phyloP scores from a whole-genome alignment of 305 asterid species.

The Lippia alba region DNA sequence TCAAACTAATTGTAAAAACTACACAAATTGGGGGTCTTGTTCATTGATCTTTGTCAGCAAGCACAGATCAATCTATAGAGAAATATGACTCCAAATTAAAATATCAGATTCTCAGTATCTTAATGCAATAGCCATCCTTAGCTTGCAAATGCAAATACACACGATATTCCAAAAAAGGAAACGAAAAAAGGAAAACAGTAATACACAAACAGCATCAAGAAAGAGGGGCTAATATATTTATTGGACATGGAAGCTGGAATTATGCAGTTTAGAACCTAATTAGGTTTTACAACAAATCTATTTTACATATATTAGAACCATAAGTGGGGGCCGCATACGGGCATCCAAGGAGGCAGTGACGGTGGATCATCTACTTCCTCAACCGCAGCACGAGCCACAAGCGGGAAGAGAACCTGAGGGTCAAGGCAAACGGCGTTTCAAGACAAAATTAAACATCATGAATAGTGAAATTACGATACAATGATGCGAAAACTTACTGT shows the following conservation, averaged over 20 bases:
- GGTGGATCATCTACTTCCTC: constrained; percentile 11
- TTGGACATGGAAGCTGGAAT: background rate
- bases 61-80: no score
- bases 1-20: no score
- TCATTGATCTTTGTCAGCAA: no score
- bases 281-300: constrained; percentile 14
- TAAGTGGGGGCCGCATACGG: background rate
- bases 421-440: constrained; percentile 4
- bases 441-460: background rate
- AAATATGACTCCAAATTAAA: no score
- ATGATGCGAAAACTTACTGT: constrained; percentile 61
- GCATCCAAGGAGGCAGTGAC: constrained; percentile 6
- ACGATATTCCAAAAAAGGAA: background rate
- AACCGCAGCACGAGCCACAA: constrained; percentile 95
- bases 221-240: background rate
- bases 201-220: background rate
- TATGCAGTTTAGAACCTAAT: background rate
- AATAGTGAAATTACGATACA: background rate
- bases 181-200: background rate
- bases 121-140: no score
- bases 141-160: background rate
- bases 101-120: no score
- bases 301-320: constrained; percentile 26
- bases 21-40: no score
- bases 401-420: constrained; percentile 87